Evolutionary conservation across 148 eudicot species (phyloP), one percentile per base, ranked within the genome.

Genomic region (Dysphania ambrosioides): DNA sequence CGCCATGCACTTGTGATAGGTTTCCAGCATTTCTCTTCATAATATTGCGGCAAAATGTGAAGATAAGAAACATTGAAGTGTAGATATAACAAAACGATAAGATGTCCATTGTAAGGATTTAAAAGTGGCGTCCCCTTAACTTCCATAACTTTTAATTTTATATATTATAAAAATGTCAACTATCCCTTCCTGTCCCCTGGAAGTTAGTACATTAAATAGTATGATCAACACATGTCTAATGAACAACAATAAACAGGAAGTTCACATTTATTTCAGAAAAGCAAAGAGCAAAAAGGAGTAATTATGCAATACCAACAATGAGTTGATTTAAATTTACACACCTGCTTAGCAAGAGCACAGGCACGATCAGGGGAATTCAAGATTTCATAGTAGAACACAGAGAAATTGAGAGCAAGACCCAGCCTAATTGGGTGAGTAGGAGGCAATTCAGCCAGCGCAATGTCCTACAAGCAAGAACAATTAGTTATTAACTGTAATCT

Each of bases 371-470:
- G 81, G 30, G 83, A 82, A 69, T 82, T 82, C 79, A 82, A 77
- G 76, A 82, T 82, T 44, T 82, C 85, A 68, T 82, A 82, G 42
- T 82, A 82, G 79, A 82, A 82, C 77, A 82, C 85, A 10, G 85
- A 82, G 80, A 82, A 82, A 16, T 82, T 82, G 47, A 82, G 77
- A 72, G 85, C 85, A 53, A 82, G 82, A 19, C 85, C 85, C 62
- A 82, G 81, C 75, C 86, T 80, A 10, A 83, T 83, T 19, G 86
- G 86, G 79, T 83, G 86, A 66, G 86, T 83, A 41, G 86, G 78
- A 15, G 86, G 30, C 44, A 83, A 30, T 35, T 83, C 86, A 66
- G 86, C 79, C 74, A 83, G 40, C 7, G 86, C 86, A 55, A 80
- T 77, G 71, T 83, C 86, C 86, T 82, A 40, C 34, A 80, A 38